phyloP scores from a whole-genome alignment of 73 alveolate genomes.

The Paramecium biaurelia region DNA sequence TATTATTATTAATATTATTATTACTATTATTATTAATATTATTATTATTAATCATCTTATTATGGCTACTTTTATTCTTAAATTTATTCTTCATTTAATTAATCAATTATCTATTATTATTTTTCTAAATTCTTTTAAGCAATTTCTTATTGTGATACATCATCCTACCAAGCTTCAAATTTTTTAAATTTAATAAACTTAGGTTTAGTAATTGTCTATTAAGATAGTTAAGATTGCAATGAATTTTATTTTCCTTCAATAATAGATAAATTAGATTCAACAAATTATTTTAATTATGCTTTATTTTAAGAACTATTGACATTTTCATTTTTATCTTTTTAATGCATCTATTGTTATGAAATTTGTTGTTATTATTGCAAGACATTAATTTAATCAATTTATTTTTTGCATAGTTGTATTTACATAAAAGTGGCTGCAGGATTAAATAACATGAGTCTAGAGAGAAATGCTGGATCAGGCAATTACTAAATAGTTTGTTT shows the following conservation, averaged over 20 bases:
- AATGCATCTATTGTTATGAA: neutral
- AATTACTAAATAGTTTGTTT: neutral
- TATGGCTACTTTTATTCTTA: neutral
- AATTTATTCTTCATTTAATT: neutral
- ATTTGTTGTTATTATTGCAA: neutral
- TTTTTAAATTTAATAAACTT: neutral
- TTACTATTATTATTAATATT: too few species aligned
- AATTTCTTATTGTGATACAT: neutral
- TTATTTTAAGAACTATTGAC: neutral
- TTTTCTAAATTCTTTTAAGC: neutral
- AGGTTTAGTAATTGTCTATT: neutral
- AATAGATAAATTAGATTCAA: neutral
- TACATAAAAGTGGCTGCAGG: neutral
- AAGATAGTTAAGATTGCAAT: neutral
- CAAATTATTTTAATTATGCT: neutral
- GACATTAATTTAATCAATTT: neutral
- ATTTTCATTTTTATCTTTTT: neutral
- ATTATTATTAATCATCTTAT: neutral
- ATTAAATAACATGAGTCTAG: neutral
- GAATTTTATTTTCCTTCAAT: neutral
- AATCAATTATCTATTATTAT: neutral
- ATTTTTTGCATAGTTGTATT: neutral
- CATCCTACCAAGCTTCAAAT: neutral
- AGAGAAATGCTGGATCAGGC: neutral
- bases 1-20: too few species aligned